Evolutionary conservation across 2,329 filamentous ascomycete species (phyloP), one percentile per base, ranked within the genome.

Genomic region (Pseudocercospora crystallina): DNA sequence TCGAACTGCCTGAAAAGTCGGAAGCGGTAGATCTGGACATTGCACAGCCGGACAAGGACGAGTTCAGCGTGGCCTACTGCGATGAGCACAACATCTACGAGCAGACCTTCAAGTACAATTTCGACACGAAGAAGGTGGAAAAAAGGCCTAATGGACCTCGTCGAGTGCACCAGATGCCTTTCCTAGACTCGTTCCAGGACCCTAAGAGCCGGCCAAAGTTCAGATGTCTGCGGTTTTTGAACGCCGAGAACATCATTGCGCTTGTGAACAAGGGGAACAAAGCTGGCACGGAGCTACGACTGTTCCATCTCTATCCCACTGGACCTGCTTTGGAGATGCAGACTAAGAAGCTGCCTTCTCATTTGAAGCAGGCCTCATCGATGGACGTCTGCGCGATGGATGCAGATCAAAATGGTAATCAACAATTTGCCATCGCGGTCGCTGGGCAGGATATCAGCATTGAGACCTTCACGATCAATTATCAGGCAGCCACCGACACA

Each of bases 401-500:
- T 9, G 71, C 79, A 0, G 74, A 79, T 13, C 71, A 78, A 1
- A 74, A 82, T 44, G 81, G 80, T 45, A 83, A 87, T 52, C 81
- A 85, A 40, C 90, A 96, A 70, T 87, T 90, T 58, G 81, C 87
- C 40, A 79, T 96, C 58, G 91, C 90, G 5, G 83, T 95, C 11
- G 87, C 88, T 2, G 86, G 86, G 8, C 86, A 87, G 61, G 88
- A 95, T 68, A 83, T 84, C 53, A 90, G 89, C 9, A 85, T 96
- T 58, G 82, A 82, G 5, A 73, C 96, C 26, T 87, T 85, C 69
- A 91, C 89, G 0, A 73, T 95, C 51, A 87, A 95, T 58, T 87
- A 89, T 65, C 67, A 87, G 62, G 70, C 73, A 5, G 64, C 65
- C 3, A 69, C 68, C 2, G 74, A 73, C 53, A 74, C 70, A 2